Evolutionary conservation across 805 yeast genomes (phyloP).

Genomic region (Lipomyces chichibuensis): DNA sequence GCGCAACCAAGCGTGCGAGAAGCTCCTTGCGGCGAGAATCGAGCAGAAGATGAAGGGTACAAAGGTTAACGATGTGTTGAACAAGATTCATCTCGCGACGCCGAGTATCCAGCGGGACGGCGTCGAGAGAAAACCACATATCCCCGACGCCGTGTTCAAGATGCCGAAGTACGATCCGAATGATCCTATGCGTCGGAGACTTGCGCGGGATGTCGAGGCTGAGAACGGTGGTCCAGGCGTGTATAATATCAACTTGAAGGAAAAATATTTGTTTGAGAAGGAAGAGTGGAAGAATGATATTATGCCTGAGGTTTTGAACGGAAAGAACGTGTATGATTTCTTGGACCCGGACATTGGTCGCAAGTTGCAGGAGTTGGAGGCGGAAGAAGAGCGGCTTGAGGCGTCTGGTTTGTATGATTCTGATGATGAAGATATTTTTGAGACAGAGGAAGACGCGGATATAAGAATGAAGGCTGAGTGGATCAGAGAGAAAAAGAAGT

Average conservation of each 20-base stretch:
- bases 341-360: constrained; percentile 93
- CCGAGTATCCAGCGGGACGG: constrained; percentile 86
- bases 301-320: constrained; percentile 96
- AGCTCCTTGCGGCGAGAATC: constrained; percentile 89
- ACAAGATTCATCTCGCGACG: constrained; percentile 91
- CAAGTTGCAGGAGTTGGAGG: constrained; percentile 92
- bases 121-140: constrained; percentile 67
- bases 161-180: constrained; percentile 69
- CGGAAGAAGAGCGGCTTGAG: constrained; percentile 93
- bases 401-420: constrained; percentile 94
- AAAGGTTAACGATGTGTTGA: constrained; percentile 82
- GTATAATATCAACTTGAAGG: constrained; percentile 88
- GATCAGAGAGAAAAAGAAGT: constrained; percentile 95
- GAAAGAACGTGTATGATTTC: constrained; percentile 96
- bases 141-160: constrained; percentile 73
- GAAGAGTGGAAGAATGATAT: constrained; percentile 97
- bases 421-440: constrained; percentile 62
- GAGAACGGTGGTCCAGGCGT: constrained; percentile 99
- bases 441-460: constrained; percentile 67
- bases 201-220: constrained; percentile 87
- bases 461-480: constrained; percentile 86
- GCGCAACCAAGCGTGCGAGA: constrained; percentile 96
- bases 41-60: constrained; percentile 94
- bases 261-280: constrained; percentile 86
- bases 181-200: constrained; percentile 79